Percentiles rank a stretch among this genome's conserved stretches.
These are phyloP conservation scores for Nigrospora sphaerica DNA, from an alignment of 2,329 filamentous ascomycete species.

Conservation along the genomic window DNA sequence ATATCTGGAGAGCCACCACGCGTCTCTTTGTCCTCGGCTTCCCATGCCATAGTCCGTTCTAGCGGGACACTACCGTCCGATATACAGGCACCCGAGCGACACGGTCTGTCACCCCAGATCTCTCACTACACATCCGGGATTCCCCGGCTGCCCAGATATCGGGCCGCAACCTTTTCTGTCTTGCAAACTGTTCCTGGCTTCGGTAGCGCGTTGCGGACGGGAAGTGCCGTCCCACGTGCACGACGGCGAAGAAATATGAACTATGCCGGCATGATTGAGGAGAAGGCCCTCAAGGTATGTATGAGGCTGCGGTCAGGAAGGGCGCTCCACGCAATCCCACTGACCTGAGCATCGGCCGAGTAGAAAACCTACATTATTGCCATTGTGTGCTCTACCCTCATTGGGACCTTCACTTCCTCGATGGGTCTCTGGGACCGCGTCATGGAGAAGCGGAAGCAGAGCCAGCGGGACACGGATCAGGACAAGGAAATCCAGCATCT, in stretches of 20 bases:
- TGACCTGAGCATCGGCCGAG: background rate
- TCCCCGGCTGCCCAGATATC: too few relatives aligned
- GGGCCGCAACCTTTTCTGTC: background rate
- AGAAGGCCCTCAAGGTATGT: slow-evolving; percentile 25
- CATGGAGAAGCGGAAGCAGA: slow-evolving; percentile 21
- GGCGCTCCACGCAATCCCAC: background rate
- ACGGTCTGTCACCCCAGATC: too few relatives aligned
- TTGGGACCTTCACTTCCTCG: slow-evolving; percentile 28
- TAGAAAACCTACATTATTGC: slow-evolving; percentile 31
- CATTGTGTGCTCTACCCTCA: slow-evolving; percentile 29
- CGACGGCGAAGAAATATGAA: slow-evolving; percentile 3
- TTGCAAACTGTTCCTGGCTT: background rate
- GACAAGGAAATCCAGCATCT: slow-evolving; percentile 23
- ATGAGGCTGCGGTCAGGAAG: background rate
- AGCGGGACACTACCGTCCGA: too few relatives aligned
- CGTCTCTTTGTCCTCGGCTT: too few relatives aligned
- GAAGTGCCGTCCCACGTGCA: background rate
- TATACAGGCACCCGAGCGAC: too few relatives aligned
- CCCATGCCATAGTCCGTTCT: too few relatives aligned
- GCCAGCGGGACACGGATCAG: slow-evolving; percentile 23
- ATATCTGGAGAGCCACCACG: too few relatives aligned
- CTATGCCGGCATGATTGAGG: slow-evolving; percentile 25
- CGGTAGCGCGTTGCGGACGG: background rate
- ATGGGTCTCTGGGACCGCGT: slow-evolving; percentile 29
- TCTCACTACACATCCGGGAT: too few relatives aligned